phyloP scores from a whole-genome alignment of 208 protist genomes.

The Trypanosoma vivax region DNA sequence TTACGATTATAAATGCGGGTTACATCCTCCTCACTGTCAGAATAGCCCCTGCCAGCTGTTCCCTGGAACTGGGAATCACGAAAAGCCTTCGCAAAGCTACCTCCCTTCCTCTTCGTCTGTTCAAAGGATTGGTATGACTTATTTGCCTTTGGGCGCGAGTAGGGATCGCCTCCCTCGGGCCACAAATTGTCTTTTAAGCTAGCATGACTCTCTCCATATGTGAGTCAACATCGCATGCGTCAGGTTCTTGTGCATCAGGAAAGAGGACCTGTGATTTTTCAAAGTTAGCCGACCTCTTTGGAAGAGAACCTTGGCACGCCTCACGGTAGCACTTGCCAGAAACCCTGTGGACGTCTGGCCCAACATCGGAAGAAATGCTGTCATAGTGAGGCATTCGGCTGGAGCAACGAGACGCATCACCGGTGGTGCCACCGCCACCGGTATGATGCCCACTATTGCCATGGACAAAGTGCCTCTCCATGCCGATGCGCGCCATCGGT shows the following conservation, averaged over 20 bases:
- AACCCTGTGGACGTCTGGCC: background rate
- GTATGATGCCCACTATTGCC: background rate
- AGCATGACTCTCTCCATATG: background rate
- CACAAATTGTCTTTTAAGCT: background rate
- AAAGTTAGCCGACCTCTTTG: background rate
- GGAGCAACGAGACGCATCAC: too few species aligned
- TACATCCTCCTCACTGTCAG: slow-evolving; percentile 45
- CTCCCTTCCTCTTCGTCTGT: slow-evolving; percentile 34
- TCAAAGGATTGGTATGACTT: slow-evolving; percentile 46
- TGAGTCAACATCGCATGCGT: slow-evolving; percentile 10
- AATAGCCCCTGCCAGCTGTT: slow-evolving; percentile 15
- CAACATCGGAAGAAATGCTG: background rate
- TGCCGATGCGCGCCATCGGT: background rate
- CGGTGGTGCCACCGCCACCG: background rate
- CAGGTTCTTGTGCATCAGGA: slow-evolving; percentile 17
- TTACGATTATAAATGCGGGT: slow-evolving; percentile 65
- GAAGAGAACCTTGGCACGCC: background rate
- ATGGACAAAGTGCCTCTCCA: background rate
- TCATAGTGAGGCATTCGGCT: too few species aligned
- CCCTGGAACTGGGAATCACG: slow-evolving; percentile 1
- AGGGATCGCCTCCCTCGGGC: background rate
- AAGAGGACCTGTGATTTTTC: slow-evolving; percentile 20
- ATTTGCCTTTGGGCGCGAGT: slow-evolving; percentile 38
- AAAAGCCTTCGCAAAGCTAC: slow-evolving; percentile 64
- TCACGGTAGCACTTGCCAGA: background rate